Percentiles rank a stretch among this genome's conserved stretches.
Evolutionary conservation across 1,284 basidiomycete species (phyloP).

Genomic region (Vanrija sp.): DNA sequence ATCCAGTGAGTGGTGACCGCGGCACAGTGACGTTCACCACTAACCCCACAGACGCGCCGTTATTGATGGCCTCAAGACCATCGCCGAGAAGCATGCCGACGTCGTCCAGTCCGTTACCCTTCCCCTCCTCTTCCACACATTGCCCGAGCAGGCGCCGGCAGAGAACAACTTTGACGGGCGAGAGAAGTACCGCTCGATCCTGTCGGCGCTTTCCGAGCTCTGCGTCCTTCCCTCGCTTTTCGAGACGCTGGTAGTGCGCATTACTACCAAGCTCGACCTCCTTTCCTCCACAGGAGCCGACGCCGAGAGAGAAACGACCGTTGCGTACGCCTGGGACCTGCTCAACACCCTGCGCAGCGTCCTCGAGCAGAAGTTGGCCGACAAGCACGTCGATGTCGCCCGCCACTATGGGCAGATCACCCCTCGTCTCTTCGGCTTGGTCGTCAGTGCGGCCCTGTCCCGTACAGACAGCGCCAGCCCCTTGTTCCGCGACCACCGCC

Average conservation of each 20-base stretch:
- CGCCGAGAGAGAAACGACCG: conserved; percentile 55
- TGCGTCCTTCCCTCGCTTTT: conserved; percentile 75
- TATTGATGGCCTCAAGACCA: conserved; percentile 63
- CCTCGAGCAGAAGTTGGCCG: conserved; percentile 62
- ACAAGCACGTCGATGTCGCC: conserved; percentile 63
- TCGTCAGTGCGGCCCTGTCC: conserved; percentile 55
- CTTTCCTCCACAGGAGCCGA: conserved; percentile 30
- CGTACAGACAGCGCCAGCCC: conserved; percentile 30
- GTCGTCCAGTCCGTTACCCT: conserved; percentile 72
- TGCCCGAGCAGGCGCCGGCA: conserved; percentile 64
- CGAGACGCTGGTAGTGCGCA: conserved; percentile 72
- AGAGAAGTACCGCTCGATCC: conserved; percentile 62
- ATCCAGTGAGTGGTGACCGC: conserved; percentile 36
- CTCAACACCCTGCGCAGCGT: conserved; percentile 64
- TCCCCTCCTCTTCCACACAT: conserved; percentile 68
- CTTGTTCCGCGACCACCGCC: conserved; percentile 59
- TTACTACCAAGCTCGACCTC: conserved; percentile 74
- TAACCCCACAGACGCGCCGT: conserved; percentile 57
- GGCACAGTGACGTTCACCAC: not conserved
- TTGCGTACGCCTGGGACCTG: conserved; percentile 80
- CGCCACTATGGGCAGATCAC: conserved; percentile 74
- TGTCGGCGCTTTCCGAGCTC: conserved; percentile 68
- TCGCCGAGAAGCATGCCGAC: conserved; percentile 62
- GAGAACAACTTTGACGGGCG: conserved; percentile 59
- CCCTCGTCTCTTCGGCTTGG: conserved; percentile 65